Base-by-base conservation (phyloP, 164 flowering plant genomes). In the Chloranthus sessilifolius region DNA sequence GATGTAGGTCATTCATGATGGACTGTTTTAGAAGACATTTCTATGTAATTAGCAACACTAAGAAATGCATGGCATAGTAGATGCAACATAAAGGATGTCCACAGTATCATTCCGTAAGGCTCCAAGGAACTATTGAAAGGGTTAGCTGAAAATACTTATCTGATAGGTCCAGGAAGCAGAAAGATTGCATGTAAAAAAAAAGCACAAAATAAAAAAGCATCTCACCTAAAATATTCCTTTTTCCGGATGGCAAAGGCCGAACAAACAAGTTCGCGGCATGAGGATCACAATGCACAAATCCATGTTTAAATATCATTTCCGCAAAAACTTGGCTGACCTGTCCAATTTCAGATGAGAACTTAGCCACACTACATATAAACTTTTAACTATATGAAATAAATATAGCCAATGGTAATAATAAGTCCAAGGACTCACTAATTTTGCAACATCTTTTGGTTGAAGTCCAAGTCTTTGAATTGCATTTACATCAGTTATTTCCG, bases 251-350 rank as follows among this genome's bases (percentile, higher is more conserved):
- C 65, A 82, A 40, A 53, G 95, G 94, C 3, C 99, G 94, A 67
- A 92, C 73, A 24, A 92, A 54, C 74, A 92, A 65, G 67, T 88
- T 92, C n/a, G 99, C 99, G 59, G 85, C 87, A 76, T 92, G 99
- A 35, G 99, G 99, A 54, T 92, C 99, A 78, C 99, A 92, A 63
- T 92, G 96, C 48, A 92, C 96, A 74, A 92, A 92, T 7, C 99
- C 99, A 75, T 92, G 99, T 54, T 68, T 92, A 60, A 79, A 92
- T 60, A 81, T 88, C 99, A 92, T 92, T 66, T 88, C 98, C 52
- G 96, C 95, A 77, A 92, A 92, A 50, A 82, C 71, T 63, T 79
- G 75, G 72, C 81, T 88, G 43, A 92, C 76, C 98, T 92, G 82
- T 58, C 59, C 14, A 16, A 43, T 35, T 51, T 47, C 10, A 26